These are phyloP conservation scores for Chenopodium formosanum DNA, from an alignment of 148 eudicot genomes.

Conservation along the genomic window DNA sequence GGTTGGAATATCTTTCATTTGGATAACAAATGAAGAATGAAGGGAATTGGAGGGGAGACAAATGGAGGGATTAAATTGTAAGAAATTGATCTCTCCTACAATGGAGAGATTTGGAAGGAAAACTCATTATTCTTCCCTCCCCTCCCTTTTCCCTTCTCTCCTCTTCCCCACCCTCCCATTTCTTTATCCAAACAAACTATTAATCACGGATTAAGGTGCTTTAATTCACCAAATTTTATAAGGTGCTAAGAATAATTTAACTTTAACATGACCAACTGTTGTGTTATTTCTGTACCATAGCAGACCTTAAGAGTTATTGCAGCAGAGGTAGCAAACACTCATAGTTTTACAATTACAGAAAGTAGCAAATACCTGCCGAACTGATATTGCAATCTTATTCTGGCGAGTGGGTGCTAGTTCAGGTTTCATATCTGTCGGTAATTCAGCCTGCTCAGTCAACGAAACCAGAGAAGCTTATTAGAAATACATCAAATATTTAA, in stretches of 20 bases:
- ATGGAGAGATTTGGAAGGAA: no score
- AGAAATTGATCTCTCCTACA: no score
- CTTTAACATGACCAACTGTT: neutral
- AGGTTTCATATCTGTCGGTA: constrained; percentile 87
- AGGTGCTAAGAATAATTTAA: neutral
- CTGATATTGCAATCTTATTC: constrained; percentile 70
- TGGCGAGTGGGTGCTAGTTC: constrained; percentile 69
- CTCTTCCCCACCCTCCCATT: no score
- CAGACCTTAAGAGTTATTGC: neutral
- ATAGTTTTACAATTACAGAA: neutral
- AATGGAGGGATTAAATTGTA: no score
- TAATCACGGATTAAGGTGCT: no score
- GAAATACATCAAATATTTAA: constrained; percentile 1
- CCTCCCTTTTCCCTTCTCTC: no score
- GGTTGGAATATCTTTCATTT: no score
- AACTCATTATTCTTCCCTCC: no score
- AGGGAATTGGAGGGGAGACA: no score
- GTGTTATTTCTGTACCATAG: neutral
- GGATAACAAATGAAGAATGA: no score
- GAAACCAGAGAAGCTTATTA: constrained; percentile 10
- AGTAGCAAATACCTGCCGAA: constrained; percentile 72
- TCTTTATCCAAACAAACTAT: no score
- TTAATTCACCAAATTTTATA: neutral
- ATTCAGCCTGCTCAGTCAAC: constrained; percentile 65
- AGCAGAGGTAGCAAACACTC: neutral